Evolutionary conservation across 2,329 filamentous ascomycete species (phyloP).

Genomic region (Scedosporium boydii): DNA sequence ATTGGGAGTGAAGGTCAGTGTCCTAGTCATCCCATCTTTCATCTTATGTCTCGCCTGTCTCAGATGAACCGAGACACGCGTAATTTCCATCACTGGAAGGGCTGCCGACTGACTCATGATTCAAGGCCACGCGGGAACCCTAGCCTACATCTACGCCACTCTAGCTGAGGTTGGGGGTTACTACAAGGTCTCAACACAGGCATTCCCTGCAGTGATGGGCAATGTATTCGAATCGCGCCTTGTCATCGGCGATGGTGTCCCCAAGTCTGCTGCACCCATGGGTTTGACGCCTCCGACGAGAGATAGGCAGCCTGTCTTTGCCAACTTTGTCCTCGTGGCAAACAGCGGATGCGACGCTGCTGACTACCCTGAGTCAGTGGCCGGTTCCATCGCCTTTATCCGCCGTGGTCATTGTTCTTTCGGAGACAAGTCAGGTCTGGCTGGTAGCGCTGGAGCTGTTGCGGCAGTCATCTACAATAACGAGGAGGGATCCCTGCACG

Average conservation of each 20-base stretch:
- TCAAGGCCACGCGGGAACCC: constrained; percentile 51
- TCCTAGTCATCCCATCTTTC: constrained; percentile 3
- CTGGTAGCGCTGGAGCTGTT: constrained; percentile 59
- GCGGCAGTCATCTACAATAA: constrained; percentile 71
- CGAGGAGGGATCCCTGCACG: constrained; percentile 49
- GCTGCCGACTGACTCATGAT: constrained; percentile 1
- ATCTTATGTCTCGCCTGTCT: constrained; percentile 2
- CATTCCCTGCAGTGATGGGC: constrained; percentile 53
- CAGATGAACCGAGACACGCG: neutral
- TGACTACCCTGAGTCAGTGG: constrained; percentile 52
- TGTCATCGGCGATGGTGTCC: constrained; percentile 43
- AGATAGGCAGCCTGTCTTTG: constrained; percentile 48
- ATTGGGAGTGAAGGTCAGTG: constrained; percentile 54
- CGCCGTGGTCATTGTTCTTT: constrained; percentile 63
- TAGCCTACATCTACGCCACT: constrained; percentile 51
- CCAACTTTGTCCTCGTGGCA: constrained; percentile 47
- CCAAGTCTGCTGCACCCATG: constrained; percentile 45
- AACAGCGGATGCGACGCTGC: constrained; percentile 53
- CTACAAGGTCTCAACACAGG: constrained; percentile 54
- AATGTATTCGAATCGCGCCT: constrained; percentile 50
- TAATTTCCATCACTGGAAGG: neutral
- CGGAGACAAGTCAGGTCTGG: constrained; percentile 58
- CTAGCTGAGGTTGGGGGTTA: constrained; percentile 47
- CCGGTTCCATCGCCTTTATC: constrained; percentile 61
- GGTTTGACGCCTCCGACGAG: constrained; percentile 58